Base-by-base conservation (phyloP, 768 basidiomycete genomes). In the Mycena galopus region DNA sequence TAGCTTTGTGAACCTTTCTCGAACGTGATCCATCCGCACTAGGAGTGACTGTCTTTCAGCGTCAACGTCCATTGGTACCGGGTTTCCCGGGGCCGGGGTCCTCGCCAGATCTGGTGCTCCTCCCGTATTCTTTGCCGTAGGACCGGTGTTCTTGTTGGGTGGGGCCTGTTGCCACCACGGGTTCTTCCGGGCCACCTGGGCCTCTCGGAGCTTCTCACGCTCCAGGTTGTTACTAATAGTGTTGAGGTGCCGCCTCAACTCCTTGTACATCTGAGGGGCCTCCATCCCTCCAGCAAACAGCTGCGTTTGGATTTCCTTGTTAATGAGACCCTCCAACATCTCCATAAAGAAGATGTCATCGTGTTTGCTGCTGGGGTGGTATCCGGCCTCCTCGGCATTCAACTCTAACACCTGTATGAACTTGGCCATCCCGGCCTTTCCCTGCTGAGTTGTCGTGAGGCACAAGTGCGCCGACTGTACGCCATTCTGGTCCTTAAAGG, bases 391-490 rank as follows among this genome's bases (percentile, higher is more conserved):
- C n/a, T 62, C 68, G 4, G 68, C 51, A 10, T 51, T 57, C 37
- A 69, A 42, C 32, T 69, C 68, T 29, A 69, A 69, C 25, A n/a
- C 47, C 32, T 62, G 47, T 6, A 69, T 21, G 35, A 69, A 69
- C 1, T 55, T 60, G 2, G 35, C 12, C n/a, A 69, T 25, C 7
- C 32, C 27, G 2, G 35, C 21, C 29, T 64, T 65, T 16, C 70
- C 70, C 32, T 71, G 70, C 35, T 33, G 42, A 4, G 57, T 71
- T 2, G 30, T 60, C 0, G 27, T 65, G 12, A 71, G 64, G 51
- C 44, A n/a, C n/a, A 65, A 1, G 25, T 65, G 56, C n/a, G 56
- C 63, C 35, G 42, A 29, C 25, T 68, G 33, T 1, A 19, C 3
- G 27, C 25, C 27, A 35, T 68, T 68, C 27, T 39, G 0, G 17